A percentile compares a stretch with the other conserved stretches of the same genome.
These are phyloP conservation scores for Metrosideros polymorpha DNA, from an alignment of 441 rosid genomes.

Conservation along the genomic window DNA sequence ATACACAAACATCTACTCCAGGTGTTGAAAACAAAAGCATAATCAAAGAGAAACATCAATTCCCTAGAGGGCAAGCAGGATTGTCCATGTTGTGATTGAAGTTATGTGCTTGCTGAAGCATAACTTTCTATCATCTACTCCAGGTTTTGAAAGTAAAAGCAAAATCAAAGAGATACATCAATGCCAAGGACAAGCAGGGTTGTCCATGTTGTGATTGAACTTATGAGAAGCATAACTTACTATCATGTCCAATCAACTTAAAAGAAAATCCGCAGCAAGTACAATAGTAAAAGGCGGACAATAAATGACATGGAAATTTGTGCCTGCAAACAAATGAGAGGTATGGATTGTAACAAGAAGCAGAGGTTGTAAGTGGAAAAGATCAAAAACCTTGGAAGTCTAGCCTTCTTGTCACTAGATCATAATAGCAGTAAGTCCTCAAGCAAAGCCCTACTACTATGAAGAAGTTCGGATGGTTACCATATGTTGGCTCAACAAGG, in stretches of 20 bases:
- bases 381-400: conserved; percentile 24
- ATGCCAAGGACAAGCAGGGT: neutral
- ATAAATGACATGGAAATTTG: neutral
- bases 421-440: conserved; percentile 28
- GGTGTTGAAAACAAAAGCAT: neutral
- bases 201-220: neutral
- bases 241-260: neutral
- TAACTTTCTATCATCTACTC: neutral
- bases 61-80: neutral
- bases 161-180: neutral
- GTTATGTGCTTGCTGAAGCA: neutral
- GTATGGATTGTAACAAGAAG: neutral
- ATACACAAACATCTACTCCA: neutral
- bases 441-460: conserved; percentile 22
- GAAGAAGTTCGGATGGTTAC: conserved; percentile 27
- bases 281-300: neutral
- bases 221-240: neutral
- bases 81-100: neutral
- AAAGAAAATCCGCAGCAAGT: neutral
- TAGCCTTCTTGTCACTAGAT: conserved; percentile 15
- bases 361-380: neutral
- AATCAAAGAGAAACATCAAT: neutral
- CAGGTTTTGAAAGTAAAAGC: neutral
- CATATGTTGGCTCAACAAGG: conserved; percentile 26
- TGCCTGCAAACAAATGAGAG: neutral